phyloP scores from a whole-genome alignment of 2,329 filamentous ascomycete species.

The Alternaria gansuensis region DNA sequence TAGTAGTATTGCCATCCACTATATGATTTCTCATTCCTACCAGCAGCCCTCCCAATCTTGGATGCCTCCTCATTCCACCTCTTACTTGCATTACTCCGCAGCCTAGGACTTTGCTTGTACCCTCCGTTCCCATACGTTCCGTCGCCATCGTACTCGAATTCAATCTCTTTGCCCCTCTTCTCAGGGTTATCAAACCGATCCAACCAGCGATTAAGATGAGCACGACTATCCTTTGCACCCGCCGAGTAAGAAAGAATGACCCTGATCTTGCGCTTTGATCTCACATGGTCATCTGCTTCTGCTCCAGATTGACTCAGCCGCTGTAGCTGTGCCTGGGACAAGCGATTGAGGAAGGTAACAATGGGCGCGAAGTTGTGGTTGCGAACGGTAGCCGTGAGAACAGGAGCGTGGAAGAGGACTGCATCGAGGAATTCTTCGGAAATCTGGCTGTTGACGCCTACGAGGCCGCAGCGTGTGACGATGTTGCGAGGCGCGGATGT shows the following conservation, averaged over 20 bases:
- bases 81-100: background rate
- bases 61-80: slow-evolving; percentile 9
- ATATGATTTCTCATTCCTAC: background rate
- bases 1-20: background rate
- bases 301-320: background rate
- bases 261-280: slow-evolving; percentile 12
- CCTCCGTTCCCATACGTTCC: slow-evolving; percentile 12
- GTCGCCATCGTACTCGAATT: slow-evolving; percentile 16
- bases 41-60: background rate
- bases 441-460: slow-evolving; percentile 25
- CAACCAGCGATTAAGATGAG: slow-evolving; percentile 24
- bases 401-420: slow-evolving; percentile 23
- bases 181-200: slow-evolving; percentile 19
- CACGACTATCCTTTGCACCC: slow-evolving; percentile 16
- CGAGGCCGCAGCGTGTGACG: slow-evolving; percentile 23
- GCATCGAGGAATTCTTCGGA: slow-evolving; percentile 26
- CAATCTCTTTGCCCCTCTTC: slow-evolving; percentile 18
- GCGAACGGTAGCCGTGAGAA: slow-evolving; percentile 23
- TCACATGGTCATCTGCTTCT: background rate
- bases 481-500: slow-evolving; percentile 15
- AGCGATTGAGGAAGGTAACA: slow-evolving; percentile 29
- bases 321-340: slow-evolving; percentile 24
- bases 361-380: slow-evolving; percentile 32
- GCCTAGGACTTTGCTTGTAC: slow-evolving; percentile 11
- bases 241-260: slow-evolving; percentile 17